Conservation (phyloP, 768 basidiomycete species). For the Termitomyces sp. region DNA sequence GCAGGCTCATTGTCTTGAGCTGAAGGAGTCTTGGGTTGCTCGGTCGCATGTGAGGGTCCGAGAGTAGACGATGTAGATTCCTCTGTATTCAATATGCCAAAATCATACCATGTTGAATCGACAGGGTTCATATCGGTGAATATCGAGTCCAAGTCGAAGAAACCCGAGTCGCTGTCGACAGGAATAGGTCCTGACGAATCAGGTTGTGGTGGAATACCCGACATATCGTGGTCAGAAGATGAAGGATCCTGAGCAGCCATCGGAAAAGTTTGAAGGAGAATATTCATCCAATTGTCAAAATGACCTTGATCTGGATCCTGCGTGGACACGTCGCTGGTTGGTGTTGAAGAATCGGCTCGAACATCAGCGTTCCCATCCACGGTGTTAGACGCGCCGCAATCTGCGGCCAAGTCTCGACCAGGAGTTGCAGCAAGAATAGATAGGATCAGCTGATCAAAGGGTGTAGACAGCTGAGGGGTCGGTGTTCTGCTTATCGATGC, state of each 20-base stretch:
- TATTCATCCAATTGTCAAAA: constrained; percentile 50
- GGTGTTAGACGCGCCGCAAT: not conserved
- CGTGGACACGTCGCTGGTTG: not conserved
- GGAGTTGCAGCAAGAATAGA: constrained; percentile 32
- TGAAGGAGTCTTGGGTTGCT: not conserved
- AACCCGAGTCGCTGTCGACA: constrained; percentile 6
- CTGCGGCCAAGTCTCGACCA: not conserved
- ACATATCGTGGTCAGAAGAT: constrained; percentile 9
- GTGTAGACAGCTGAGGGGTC: constrained; percentile 17
- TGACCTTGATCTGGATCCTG: constrained; percentile 32
- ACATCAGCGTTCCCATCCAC: constrained; percentile 4
- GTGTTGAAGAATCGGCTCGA: not conserved
- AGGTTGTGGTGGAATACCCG: not conserved
- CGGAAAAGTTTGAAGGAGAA: constrained; percentile 46
- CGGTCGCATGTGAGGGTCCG: not conserved
- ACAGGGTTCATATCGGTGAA: not conserved
- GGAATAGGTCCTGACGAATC: constrained; percentile 5
- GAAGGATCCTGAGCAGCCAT: constrained; percentile 26
- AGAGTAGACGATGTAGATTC: not conserved
- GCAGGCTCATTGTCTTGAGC: not conserved
- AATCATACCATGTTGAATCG: constrained; percentile 6
- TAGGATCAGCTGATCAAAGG: constrained; percentile 37
- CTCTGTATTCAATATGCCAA: not conserved
- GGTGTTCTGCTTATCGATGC: not conserved
- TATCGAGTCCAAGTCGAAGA: constrained; percentile 14